These are phyloP conservation scores for Bacidia rubella DNA, from an alignment of 495 filamentous ascomycete genomes.

Conservation along the genomic window DNA sequence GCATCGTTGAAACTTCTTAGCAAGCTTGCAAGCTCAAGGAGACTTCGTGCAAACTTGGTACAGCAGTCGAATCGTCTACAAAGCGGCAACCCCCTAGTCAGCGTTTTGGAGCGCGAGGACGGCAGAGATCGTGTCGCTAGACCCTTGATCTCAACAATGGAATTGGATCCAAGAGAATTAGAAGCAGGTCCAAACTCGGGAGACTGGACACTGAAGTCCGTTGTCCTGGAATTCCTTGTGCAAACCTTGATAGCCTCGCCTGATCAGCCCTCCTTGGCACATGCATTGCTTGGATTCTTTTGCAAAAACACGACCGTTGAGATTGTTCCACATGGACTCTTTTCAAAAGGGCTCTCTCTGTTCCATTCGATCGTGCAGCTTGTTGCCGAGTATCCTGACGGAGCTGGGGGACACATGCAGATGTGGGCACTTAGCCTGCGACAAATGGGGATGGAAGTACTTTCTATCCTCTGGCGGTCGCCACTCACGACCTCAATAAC, in stretches of 20 bases:
- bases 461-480: constrained; percentile 71
- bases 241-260: constrained; percentile 57
- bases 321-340: constrained; percentile 47
- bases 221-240: constrained; percentile 70
- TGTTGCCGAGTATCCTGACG: constrained; percentile 46
- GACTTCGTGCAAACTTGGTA: constrained; percentile 45
- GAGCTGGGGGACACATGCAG: constrained; percentile 44
- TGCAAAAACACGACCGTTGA: constrained; percentile 54
- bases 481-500: constrained; percentile 63
- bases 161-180: constrained; percentile 45
- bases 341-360: constrained; percentile 55
- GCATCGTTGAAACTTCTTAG: constrained; percentile 67
- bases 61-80: constrained; percentile 25
- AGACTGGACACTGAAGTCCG: constrained; percentile 61
- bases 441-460: constrained; percentile 58
- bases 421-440: constrained; percentile 65
- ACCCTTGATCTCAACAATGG: constrained; percentile 52
- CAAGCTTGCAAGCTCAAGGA: constrained; percentile 69
- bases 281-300: constrained; percentile 78
- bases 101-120: constrained; percentile 56
- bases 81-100: constrained; percentile 49
- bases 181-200: constrained; percentile 47
- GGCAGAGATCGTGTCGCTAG: constrained; percentile 56
- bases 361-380: constrained; percentile 67
- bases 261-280: constrained; percentile 67